These are phyloP conservation scores for Hsuehochloa calcarea DNA, from an alignment of 176 grass and related monocot species.

Conservation along the genomic window DNA sequence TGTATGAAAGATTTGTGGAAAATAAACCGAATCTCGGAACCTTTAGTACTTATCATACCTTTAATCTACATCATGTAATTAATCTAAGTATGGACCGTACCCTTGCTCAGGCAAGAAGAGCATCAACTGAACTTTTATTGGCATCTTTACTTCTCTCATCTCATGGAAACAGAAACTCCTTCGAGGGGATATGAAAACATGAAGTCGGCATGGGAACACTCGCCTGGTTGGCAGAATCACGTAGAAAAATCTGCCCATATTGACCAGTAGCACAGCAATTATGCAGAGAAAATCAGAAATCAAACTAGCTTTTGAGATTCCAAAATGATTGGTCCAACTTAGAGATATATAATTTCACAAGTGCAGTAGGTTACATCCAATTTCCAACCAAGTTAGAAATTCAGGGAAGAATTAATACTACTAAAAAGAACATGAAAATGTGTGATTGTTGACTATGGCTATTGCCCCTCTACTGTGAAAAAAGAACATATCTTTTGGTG, in stretches of 20 bases:
- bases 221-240: neutral
- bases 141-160: neutral
- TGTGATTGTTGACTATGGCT: neutral
- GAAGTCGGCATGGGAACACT: neutral
- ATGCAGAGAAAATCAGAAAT: neutral
- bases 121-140: neutral
- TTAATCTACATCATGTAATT: neutral
- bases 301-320: neutral
- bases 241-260: neutral
- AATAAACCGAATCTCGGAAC: too few relatives aligned
- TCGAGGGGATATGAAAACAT: too few relatives aligned
- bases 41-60: too few relatives aligned
- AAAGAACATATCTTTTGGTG: neutral
- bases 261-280: neutral
- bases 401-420: neutral
- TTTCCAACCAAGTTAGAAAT: neutral
- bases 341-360: neutral
- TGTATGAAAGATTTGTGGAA: neutral
- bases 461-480: neutral
- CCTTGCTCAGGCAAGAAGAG: neutral
- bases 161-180: neutral
- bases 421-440: neutral
- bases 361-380: neutral
- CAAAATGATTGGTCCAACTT: neutral
- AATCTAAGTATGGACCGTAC: too few relatives aligned